Evolutionary conservation across 2,329 filamentous ascomycete species (phyloP).

Genomic region (Pseudogymnoascus verrucosus): DNA sequence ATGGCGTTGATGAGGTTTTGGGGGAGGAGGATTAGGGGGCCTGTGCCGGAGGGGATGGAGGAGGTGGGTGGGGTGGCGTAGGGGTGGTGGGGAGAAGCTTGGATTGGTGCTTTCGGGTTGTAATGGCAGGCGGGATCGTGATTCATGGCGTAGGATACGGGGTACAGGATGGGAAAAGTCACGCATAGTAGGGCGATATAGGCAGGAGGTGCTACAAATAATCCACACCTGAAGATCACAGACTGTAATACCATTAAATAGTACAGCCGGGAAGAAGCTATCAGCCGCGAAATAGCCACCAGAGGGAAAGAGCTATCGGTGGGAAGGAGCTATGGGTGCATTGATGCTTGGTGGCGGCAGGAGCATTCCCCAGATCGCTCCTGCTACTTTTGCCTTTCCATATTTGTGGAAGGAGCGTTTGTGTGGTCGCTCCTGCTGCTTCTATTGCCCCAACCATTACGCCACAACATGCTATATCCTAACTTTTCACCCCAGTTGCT

Average conservation of each 20-base stretch:
- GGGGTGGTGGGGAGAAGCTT: too few species aligned
- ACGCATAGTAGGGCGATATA: background rate
- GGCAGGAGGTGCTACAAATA: background rate
- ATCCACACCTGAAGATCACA: background rate
- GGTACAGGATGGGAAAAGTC: background rate
- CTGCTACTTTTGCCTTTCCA: too few species aligned
- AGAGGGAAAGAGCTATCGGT: too few species aligned
- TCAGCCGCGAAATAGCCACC: too few species aligned
- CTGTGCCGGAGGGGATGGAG: slow-evolving; percentile 44
- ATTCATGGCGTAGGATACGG: background rate
- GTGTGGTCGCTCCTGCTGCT: too few species aligned
- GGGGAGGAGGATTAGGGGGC: slow-evolving; percentile 52
- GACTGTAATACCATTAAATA: background rate
- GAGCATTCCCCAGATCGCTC: too few species aligned
- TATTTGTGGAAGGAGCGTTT: too few species aligned
- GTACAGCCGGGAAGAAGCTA: too few species aligned
- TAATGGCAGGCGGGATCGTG: background rate
- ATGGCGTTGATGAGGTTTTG: slow-evolving; percentile 82
- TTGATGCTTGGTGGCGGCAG: too few species aligned
- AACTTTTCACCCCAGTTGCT: too few species aligned
- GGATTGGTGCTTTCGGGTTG: background rate
- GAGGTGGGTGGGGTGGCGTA: slow-evolving; percentile 31
- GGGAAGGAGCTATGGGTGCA: too few species aligned
- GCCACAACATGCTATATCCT: background rate
- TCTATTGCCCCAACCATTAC: background rate